Evolutionary conservation across 1,284 basidiomycete genomes (phyloP), one percentile per base, ranked within the genome.

Genomic region (Xerocomus minutiporus): DNA sequence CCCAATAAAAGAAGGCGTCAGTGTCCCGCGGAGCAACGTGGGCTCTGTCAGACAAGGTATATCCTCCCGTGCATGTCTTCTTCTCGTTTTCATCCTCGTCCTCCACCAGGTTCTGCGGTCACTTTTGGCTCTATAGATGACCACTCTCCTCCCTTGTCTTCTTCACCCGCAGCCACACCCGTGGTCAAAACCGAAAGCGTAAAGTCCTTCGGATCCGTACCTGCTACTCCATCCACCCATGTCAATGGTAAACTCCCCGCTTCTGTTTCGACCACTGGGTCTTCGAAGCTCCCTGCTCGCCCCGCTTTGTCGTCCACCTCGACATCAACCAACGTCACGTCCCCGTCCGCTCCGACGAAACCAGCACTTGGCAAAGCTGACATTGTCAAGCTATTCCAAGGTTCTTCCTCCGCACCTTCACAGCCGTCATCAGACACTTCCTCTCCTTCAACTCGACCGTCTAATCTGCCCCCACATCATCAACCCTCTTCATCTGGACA

Each of bases 81-180:
- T 23, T 15, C n/a, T 31, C 32, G 0, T 51, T 32, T 9, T 35
- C 11, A n/a, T 46, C 6, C 60, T 35, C 39, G 45, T 47, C 48
- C 45, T 4, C 25, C 32, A 23, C 32, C 55, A 88, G 84, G 78
- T 61, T 80, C 82, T 54, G 71, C 79, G 55, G 83, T 87, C 60
- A 89, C 80, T 58, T 93, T 93, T 74, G 91, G 91, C 62, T 92
- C 91, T 42, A 89, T 93, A 77, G 82, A 86, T 69, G 82, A 88
- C 70, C 75, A 73, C 58, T 73, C 80, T 55, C 80, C 83, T 50
- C 77, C 84, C 57, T 82, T 86, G 60, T 84, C 86, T 36, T 82
- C 85, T 47, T 85, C 85, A 32, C 83, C 88, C 39, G 82, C 83
- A 48, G 68, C 80, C 48, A 76, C 79, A 40, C 83, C 87, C 41